Evolutionary conservation across 768 basidiomycete species (phyloP).

Genomic region (Boletus sp.): DNA sequence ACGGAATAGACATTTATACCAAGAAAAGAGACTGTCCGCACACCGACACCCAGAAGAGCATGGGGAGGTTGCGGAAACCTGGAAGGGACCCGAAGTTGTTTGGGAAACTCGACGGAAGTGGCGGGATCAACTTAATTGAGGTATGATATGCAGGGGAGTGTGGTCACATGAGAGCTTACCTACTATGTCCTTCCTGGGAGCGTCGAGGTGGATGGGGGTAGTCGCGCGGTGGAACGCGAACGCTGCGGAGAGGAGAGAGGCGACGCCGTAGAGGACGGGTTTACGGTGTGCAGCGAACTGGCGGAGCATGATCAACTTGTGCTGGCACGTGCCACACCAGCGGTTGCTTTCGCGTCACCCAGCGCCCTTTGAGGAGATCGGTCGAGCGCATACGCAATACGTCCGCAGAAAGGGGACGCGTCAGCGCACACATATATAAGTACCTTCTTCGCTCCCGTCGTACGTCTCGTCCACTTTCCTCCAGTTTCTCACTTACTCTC

Average conservation of each 20-base stretch:
- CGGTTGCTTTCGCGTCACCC: neutral
- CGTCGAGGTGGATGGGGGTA: conserved; percentile 45
- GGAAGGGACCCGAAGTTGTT: conserved; percentile 58
- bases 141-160: neutral
- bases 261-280: conserved; percentile 33
- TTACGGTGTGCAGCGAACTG: conserved; percentile 10
- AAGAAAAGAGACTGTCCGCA: conserved; percentile 86
- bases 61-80: conserved; percentile 61
- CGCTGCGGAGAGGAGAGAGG: conserved; percentile 32
- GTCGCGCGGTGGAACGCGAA: conserved; percentile 26
- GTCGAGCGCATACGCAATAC: conserved; percentile 14
- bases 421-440: conserved; percentile 26
- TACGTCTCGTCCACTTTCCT: conserved; percentile 26
- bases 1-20: conserved; percentile 87
- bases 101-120: conserved; percentile 74
- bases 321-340: conserved; percentile 13
- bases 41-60: conserved; percentile 79
- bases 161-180: conserved; percentile 11
- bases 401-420: conserved; percentile 24
- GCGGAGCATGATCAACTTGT: conserved; percentile 8
- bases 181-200: conserved; percentile 30
- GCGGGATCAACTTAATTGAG: conserved; percentile 60
- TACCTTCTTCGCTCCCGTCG: conserved; percentile 8
- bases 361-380: neutral
- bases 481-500: conserved; percentile 12